Base-by-base conservation (phyloP, 345 rosid species). In the Gossypium australe region DNA sequence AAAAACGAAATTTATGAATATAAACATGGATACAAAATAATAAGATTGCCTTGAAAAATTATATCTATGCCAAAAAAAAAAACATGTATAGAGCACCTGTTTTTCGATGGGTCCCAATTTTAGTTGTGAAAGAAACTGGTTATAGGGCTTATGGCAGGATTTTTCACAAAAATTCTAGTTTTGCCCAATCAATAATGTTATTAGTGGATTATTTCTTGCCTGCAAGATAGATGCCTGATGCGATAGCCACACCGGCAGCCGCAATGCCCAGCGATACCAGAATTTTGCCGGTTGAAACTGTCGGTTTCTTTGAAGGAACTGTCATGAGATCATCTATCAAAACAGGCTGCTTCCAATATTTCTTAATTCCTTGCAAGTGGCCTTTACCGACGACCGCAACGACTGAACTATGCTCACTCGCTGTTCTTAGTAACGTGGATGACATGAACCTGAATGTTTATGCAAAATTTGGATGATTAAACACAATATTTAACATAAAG, bases 381-480 rank as follows among this genome's bases (percentile, higher is more conserved):
- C 98, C 98, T 87, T 85, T 96, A n/a, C 99, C 99, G 41, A 96
- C 92, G 2, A 95, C 98, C 43, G 97, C 99, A 38, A 95, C 99
- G 1, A 96, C 97, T 27, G 92, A 88, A 74, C 81, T 79, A 68
- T 93, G 97, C 78, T 92, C 93, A 24, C 87, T 81, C 4, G 97
- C 98, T 76, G 81, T 84, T 76, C 80, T 87, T 59, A 87, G 87
- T 77, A 96, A 84, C 17, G 79, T 79, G 20, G 85, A 87, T 16
- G 99, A 86, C 99, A 96, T 96, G 88, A 85, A 93, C 92, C 98
- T 96, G 84, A 52, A 76, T 44, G 20, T 64, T 16, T 44, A 86
- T 61, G 74, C 69, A 73, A 45, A 58, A 29, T 22, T 63, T 20
- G 61, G 75, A 16, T 11, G 25, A 61, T 34, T n/a, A n/a, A 73